phyloP scores from a whole-genome alignment of 768 basidiomycete genomes.

The Auriscalpium microsporum region DNA sequence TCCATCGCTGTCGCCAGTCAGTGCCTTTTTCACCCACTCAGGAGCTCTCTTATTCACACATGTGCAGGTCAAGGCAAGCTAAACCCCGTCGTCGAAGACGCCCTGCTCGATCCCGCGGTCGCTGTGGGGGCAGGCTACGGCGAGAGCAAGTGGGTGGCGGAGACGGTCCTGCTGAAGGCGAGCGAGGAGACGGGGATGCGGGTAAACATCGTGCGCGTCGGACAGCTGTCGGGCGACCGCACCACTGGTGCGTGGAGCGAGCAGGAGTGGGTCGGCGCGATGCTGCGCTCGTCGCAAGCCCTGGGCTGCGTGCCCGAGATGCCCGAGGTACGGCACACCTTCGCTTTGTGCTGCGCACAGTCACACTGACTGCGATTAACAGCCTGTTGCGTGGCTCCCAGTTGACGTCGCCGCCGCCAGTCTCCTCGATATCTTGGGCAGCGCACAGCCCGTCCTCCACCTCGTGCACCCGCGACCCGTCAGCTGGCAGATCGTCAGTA shows the following conservation, averaged over 20 bases:
- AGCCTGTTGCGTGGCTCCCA: conserved; percentile 12
- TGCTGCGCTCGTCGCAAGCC: neutral
- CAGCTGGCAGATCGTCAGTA: neutral
- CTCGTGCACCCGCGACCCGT: conserved; percentile 5
- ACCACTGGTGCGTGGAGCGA: neutral
- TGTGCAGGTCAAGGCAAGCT: neutral
- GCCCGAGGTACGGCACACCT: neutral
- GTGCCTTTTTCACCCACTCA: neutral
- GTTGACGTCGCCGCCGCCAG: conserved; percentile 4
- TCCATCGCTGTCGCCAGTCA: neutral
- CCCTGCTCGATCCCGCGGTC: neutral
- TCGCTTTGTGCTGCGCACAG: neutral
- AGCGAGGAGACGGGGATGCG: neutral
- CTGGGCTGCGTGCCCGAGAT: neutral
- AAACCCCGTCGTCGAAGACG: neutral
- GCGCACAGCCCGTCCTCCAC: conserved; percentile 2
- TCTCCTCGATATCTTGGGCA: neutral
- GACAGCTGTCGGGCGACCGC: conserved; percentile 7
- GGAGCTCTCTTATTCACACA: no score
- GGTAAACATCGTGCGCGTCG: conserved; percentile 8
- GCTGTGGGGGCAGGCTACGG: conserved; percentile 1
- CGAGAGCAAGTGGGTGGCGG: conserved; percentile 17
- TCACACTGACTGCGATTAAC: neutral
- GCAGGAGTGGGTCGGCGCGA: conserved; percentile 11
- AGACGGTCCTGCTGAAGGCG: conserved; percentile 13